A percentile compares a stretch with the other conserved stretches of the same genome.
Evolutionary conservation across 2,329 filamentous ascomycete genomes (phyloP).

Genomic region (Epichloe typhina): DNA sequence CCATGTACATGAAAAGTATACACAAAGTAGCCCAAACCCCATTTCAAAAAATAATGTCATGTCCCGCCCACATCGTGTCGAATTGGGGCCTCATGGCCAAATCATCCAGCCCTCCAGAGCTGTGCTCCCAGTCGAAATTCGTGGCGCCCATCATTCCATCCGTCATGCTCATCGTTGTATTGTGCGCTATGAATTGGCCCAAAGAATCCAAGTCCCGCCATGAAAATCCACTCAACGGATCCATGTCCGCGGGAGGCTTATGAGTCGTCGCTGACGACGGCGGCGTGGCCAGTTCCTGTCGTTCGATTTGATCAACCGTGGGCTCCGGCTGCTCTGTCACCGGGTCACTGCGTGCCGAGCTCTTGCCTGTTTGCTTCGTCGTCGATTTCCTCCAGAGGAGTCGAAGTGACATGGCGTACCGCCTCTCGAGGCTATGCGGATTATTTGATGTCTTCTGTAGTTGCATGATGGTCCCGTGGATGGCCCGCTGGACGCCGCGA

Average conservation of each 20-base stretch:
- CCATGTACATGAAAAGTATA: not conserved
- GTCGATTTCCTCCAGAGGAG: slow-evolving; percentile 40
- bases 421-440: slow-evolving; percentile 44
- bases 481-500: slow-evolving; percentile 41
- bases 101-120: slow-evolving; percentile 9
- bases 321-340: slow-evolving; percentile 14
- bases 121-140: slow-evolving; percentile 15
- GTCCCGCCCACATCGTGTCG: slow-evolving; percentile 10
- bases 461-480: slow-evolving; percentile 44
- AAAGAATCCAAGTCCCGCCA: slow-evolving; percentile 49
- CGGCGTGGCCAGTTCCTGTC: not conserved
- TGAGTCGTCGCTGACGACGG: not conserved
- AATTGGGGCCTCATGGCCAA: slow-evolving; percentile 10
- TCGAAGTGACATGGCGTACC: slow-evolving; percentile 47
- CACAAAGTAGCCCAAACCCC: not conserved
- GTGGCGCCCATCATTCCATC: slow-evolving; percentile 15
- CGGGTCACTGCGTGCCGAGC: slow-evolving; percentile 1
- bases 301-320: slow-evolving; percentile 11
- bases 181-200: slow-evolving; percentile 34
- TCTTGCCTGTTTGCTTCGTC: slow-evolving; percentile 6
- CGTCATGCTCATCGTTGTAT: slow-evolving; percentile 10
- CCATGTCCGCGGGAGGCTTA: slow-evolving; percentile 21
- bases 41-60: slow-evolving; percentile 12
- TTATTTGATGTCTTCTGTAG: slow-evolving; percentile 44
- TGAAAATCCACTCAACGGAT: slow-evolving; percentile 41